A percentile compares a stretch with the other conserved stretches of the same genome.
Conservation (phyloP, 2,329 filamentous ascomycete species). For the Aspergillus phoenicis region DNA sequence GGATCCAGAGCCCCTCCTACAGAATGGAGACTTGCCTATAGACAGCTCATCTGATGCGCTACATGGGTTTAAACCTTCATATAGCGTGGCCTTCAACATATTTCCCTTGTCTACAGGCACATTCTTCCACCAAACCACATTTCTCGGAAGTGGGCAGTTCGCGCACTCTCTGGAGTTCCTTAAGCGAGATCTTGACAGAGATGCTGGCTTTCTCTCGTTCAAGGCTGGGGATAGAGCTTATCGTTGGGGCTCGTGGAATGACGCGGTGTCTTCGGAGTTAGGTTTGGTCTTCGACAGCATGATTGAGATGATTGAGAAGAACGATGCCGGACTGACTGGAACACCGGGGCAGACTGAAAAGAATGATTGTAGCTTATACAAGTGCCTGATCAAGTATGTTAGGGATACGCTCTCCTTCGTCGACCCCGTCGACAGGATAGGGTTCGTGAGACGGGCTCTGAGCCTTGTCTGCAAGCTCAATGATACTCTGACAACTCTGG, state of each 20-base stretch:
- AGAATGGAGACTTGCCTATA: constrained; percentile 2
- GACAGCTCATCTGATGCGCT: constrained; percentile 45
- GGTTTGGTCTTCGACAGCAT: constrained; percentile 40
- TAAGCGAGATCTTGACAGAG: constrained; percentile 48
- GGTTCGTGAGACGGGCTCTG: constrained; percentile 46
- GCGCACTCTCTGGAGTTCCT: constrained; percentile 46
- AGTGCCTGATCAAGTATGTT: constrained; percentile 54
- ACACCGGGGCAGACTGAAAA: constrained; percentile 15
- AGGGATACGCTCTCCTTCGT: constrained; percentile 54
- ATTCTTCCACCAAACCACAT: constrained; percentile 59
- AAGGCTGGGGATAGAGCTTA: constrained; percentile 35
- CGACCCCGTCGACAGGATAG: constrained; percentile 56
- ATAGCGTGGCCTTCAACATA: constrained; percentile 58
- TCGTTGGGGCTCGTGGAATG: constrained; percentile 59
- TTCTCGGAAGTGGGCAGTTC: constrained; percentile 61
- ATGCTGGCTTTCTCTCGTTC: constrained; percentile 44
- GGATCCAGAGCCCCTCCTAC: constrained; percentile 14
- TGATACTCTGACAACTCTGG: constrained; percentile 32
- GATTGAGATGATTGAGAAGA: constrained; percentile 25
- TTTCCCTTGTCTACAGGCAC: constrained; percentile 53
- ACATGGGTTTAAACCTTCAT: constrained; percentile 51
- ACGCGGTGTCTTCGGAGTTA: constrained; percentile 54
- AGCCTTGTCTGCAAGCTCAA: constrained; percentile 43
- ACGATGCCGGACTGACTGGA: constrained; percentile 6
- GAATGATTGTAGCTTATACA: constrained; percentile 28